Evolutionary conservation across 2,329 filamentous ascomycete genomes (phyloP), one percentile per base, ranked within the genome.

Genomic region (Fusarium sp.): DNA sequence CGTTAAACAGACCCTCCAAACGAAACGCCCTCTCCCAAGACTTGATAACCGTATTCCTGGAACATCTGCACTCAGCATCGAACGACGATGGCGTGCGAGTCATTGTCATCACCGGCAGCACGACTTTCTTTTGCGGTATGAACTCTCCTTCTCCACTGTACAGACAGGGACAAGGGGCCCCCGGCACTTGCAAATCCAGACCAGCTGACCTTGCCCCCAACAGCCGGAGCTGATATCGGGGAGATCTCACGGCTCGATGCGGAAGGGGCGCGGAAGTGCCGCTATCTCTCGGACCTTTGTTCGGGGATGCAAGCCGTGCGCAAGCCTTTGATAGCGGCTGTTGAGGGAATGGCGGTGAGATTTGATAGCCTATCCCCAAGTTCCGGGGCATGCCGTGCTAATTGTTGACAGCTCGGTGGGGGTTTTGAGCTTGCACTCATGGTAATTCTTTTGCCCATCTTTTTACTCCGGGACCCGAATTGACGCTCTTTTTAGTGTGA

Each of bases 1-100:
- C 83, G 18, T 75, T 88, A 58, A 86, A 87, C 77, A 82, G 87
- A 8, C 87, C 85, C 4, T 80, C 81, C 30, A 88, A 88, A 73
- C 82, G 85, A 68, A 89, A 90, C 80, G 87, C 87, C 24, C 83
- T 89, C 69, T 88, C 86, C 3, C 79, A 82, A 58, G 76, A 76
- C 48, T 83, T 87, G 80, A 84, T 87, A 70, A 74, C 77, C 67
- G 80, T 86, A 44, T 76, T 86, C 20, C 75, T 82, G 24, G 73
- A 62, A 48, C 74, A 72, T 48, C 73, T 79, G 24, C 65, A 45
- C 53, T 68, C 52, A 43, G 76, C 67, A 27, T 72, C 72, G 48
- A 71, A 41, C 24, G 74, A 78, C 41, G 47, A 73, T 48, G 66
- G 51, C 8, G 75, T 82, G 45, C 76, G 81, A 49, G 81, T 74